Base-by-base conservation (phyloP, 139 green algal genomes). In the Pedinophyceae sp. region DNA sequence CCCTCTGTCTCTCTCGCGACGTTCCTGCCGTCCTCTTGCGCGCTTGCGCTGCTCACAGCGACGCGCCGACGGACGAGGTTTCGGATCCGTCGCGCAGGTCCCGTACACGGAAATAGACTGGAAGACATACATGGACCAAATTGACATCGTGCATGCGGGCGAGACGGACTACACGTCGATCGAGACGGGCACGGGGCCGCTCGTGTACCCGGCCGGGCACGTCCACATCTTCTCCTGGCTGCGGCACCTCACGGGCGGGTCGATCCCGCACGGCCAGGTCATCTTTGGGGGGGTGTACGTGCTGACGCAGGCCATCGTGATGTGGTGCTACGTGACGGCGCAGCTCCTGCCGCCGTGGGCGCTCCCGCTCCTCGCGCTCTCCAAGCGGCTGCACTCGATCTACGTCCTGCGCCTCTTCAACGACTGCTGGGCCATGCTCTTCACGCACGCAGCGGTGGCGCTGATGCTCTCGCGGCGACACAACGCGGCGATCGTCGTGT, bases 391-490 rank as follows among this genome's bases (percentile, higher is more conserved):
- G 25, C 84, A 93, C 61, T 85, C 71, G 38, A 86, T 94, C 48
- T 93, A 74, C 57, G 18, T 93, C 2, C 76, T 94, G 27, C 72
- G 83, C 30, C 66, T 92, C 28, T 93, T 93, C 73, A 94, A 94
- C 50, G 84, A 94, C 68, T 74, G 82, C 65, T 55, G 83, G 30
- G 72, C 78, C 23, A 80, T 83, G 75, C 47, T 75, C 23, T 30
- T 87, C 22, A 67, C 73, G 2, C 73, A 84, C 25, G 18, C 48
- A 0, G 68, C 70, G 15, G 73, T 80, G 0, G 20, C 62, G 22
- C 24, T 70, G 13, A 65, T 72, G 10, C 22, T 64, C n/a, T 2
- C n/a, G 20, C 28, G 55, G 19, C 62, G 61, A 3, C 66, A 48
- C 51, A 27, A 50, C 2, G 24, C 39, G 4, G 48, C 74, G 0